phyloP scores from a whole-genome alignment of 1,139 yeast genomes.

The Hemisphaericaspora subhashii region DNA sequence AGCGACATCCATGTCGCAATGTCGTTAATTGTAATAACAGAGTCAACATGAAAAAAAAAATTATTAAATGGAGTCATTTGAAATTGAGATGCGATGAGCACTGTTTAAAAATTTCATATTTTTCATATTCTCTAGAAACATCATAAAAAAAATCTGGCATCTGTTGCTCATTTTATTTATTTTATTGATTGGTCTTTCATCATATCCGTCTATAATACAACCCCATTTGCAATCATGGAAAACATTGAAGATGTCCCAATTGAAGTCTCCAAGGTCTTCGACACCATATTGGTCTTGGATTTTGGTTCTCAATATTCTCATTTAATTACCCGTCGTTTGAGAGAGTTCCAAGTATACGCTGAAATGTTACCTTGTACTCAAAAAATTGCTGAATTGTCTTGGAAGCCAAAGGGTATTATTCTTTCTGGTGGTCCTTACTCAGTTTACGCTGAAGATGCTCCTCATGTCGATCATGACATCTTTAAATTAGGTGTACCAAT shows the following conservation, averaged over 20 bases:
- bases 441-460: conserved; percentile 91
- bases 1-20: no score
- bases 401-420: conserved; percentile 97
- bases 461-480: conserved; percentile 94
- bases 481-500: conserved; percentile 91
- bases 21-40: no score
- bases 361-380: conserved; percentile 99
- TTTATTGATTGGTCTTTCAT: neutral
- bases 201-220: conserved; percentile 1
- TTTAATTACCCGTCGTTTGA: conserved; percentile 91
- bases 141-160: neutral
- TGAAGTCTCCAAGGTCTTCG: conserved; percentile 81
- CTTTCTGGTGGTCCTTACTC: conserved; percentile 98
- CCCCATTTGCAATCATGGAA: neutral
- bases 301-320: conserved; percentile 99
- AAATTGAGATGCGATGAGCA: no score
- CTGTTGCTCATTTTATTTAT: neutral
- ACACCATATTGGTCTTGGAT: conserved; percentile 95
- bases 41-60: no score
- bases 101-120: no score
- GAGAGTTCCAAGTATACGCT: conserved; percentile 97
- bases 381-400: conserved; percentile 83
- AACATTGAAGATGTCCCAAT: conserved; percentile 37
- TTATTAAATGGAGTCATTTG: no score
- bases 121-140: no score